Conservation (phyloP, 2,329 filamentous ascomycete species). For the Boeremia exigua region DNA sequence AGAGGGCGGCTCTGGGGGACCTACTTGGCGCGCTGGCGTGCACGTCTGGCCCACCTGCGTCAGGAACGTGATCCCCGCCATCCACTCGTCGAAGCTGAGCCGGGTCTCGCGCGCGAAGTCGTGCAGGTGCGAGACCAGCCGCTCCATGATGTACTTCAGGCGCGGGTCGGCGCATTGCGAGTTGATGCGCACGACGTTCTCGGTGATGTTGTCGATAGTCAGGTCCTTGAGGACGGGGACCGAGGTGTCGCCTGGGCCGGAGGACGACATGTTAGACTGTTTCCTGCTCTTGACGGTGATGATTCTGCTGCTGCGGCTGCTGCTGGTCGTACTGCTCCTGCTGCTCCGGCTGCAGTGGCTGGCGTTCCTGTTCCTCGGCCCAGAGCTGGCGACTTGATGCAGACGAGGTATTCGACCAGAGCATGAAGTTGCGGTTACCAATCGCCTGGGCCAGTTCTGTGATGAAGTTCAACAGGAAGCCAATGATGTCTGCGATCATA, state of each 20-base stretch:
- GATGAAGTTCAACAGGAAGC: conserved; percentile 4
- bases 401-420: conserved; percentile 11
- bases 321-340: conserved; percentile 3
- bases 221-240: conserved; percentile 69
- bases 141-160: conserved; percentile 73
- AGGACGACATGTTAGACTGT: conserved; percentile 6
- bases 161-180: conserved; percentile 69
- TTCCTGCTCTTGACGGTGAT: neutral
- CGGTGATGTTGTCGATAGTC: conserved; percentile 80
- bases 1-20: no score
- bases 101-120: conserved; percentile 82
- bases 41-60: conserved; percentile 76
- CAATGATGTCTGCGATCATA: conserved; percentile 7
- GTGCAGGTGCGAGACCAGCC: conserved; percentile 78
- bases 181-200: conserved; percentile 75
- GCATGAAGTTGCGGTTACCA: conserved; percentile 1
- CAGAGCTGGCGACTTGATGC: conserved; percentile 8
- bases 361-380: conserved; percentile 13
- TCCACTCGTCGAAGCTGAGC: conserved; percentile 79
- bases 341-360: conserved; percentile 13
- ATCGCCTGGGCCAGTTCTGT: neutral
- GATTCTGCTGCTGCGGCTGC: neutral
- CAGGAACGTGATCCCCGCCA: conserved; percentile 73
- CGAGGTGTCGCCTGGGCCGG: neutral
- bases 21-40: conserved; percentile 73